These are phyloP conservation scores for Miamiensis avidus DNA, from an alignment of 169 alveolate genomes.

Conservation along the genomic window DNA sequence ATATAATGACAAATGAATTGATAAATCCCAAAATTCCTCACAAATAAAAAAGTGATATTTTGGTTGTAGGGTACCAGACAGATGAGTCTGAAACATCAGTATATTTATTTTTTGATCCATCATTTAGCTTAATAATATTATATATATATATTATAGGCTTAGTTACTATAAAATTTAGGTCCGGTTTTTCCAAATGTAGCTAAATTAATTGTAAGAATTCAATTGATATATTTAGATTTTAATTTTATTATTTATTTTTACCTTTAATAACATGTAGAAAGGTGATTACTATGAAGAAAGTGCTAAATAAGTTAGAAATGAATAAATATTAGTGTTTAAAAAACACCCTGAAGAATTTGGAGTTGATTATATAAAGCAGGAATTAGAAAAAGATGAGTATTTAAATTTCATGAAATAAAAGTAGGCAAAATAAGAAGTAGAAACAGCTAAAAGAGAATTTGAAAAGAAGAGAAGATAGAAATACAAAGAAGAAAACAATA, in stretches of 20 bases:
- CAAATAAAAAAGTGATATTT: not conserved
- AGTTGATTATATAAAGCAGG: not conserved
- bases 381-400: not conserved
- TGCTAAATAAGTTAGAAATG: not conserved
- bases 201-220: too few species aligned
- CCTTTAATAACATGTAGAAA: too few species aligned
- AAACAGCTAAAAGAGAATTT: not conserved
- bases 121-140: too few species aligned
- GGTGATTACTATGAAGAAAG: not conserved
- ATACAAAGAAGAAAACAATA: not conserved
- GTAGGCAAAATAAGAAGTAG: not conserved
- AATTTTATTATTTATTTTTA: too few species aligned
- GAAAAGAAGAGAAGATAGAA: not conserved
- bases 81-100: not conserved
- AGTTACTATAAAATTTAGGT: too few species aligned
- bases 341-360: not conserved
- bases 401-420: not conserved
- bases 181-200: too few species aligned
- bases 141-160: too few species aligned
- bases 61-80: not conserved
- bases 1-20: not conserved
- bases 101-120: too few species aligned
- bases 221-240: too few species aligned
- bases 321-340: too few species aligned
- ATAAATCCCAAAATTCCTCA: not conserved